phyloP scores from a whole-genome alignment of 2,329 filamentous ascomycete genomes.

The Colletotrichum sp. region DNA sequence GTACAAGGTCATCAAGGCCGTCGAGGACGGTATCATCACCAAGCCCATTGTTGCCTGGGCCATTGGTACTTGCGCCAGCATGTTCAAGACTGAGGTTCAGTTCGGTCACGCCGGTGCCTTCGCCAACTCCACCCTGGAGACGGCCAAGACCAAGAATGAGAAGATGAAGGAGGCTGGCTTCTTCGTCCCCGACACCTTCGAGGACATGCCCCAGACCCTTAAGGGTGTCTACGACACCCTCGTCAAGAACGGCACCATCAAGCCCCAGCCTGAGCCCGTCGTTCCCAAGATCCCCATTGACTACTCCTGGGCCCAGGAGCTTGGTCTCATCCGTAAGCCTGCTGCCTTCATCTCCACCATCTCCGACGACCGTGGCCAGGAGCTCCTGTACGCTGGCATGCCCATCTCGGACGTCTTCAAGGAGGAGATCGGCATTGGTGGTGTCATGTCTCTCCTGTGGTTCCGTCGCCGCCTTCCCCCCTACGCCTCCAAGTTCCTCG shows the following conservation, averaged over 20 bases:
- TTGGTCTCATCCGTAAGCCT: slow-evolving; percentile 98
- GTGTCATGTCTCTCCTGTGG: slow-evolving; percentile 99
- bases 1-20: slow-evolving; percentile 98
- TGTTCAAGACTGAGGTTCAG: slow-evolving; percentile 99
- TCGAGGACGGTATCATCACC: slow-evolving; percentile 92
- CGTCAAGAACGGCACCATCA: slow-evolving; percentile 83
- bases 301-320: slow-evolving; percentile 99
- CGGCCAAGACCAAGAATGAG: slow-evolving; percentile 95
- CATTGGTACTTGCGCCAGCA: slow-evolving; percentile 97
- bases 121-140: slow-evolving; percentile 99
- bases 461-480: slow-evolving; percentile 96
- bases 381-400: slow-evolving; percentile 98
- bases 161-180: slow-evolving; percentile 94
- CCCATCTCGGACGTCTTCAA: slow-evolving; percentile 99
- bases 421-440: slow-evolving; percentile 98
- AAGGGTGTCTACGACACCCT: slow-evolving; percentile 86
- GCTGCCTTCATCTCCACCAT: slow-evolving; percentile 99
- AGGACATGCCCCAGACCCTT: slow-evolving; percentile 85
- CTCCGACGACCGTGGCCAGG: slow-evolving; percentile 98
- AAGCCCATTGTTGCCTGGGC: slow-evolving; percentile 99
- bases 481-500: slow-evolving; percentile 98
- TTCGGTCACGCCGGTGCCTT: slow-evolving; percentile 99
- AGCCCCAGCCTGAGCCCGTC: slow-evolving; percentile 84
- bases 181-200: slow-evolving; percentile 93
- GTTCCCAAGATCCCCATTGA: slow-evolving; percentile 99